Base-by-base conservation (phyloP, 2,329 filamentous ascomycete species). In the Coniochaeta pulveracea region DNA sequence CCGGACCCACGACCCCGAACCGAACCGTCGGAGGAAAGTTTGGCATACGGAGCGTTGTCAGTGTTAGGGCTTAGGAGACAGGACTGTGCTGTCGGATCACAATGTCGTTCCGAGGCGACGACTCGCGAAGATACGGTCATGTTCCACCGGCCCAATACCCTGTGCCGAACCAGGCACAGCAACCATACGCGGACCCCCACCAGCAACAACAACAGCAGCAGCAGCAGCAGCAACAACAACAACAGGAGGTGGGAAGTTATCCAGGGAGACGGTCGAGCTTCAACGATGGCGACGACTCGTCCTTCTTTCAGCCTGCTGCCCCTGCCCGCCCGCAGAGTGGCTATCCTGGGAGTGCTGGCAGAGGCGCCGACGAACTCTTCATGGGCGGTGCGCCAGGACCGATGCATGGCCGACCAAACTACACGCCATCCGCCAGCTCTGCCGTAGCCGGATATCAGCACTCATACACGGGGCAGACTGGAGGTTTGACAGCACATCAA, bases 221-320 rank as follows among this genome's bases (percentile, higher is more conserved):
- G 30, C n/a, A n/a, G n/a, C 54, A 54, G 38, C 61, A 56, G 26
- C 43, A 55, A 40, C 54, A 60, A 27, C 46, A 54, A 40, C 54
- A 60, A 26, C 54, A 58, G 38, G 47, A 54, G 30, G n/a, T n/a
- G n/a, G n/a, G n/a, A n/a, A 37, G 48, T 23, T 60, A 62, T 42
- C 55, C 60, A 5, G 51, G 50, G 26, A 67, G 81, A 43, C 69
- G 74, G 42, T 69, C 73, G 31, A 89, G 80, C 61, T 86, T 84
- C 61, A 78, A 85, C 53, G 74, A 69, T 43, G 82, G 80, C 42
- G 84, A 91, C 53, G 82, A 89, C 52, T 62, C 66, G 30, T 57
- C 61, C 31, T 72, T 76, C 44, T 64, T 71, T 44, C 50, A 57
- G 34, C 28, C 28, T n/a, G 51, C 49, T 48, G 49, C 35, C 39